Conservation (phyloP, 495 filamentous ascomycete genomes). For the Penicillium soppii region DNA sequence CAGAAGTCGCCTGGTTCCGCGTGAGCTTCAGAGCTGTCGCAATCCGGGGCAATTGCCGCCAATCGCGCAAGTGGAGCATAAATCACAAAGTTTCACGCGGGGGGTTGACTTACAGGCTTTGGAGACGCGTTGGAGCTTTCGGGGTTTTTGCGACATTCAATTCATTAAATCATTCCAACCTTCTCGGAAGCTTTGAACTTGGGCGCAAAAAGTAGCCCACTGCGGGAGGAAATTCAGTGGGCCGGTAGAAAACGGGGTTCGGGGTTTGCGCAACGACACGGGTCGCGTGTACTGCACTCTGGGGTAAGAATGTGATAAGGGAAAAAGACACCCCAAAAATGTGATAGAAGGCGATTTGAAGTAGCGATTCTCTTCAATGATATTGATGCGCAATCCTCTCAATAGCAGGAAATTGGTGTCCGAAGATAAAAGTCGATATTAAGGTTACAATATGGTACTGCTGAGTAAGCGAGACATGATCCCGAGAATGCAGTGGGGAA, state of each 20-base stretch:
- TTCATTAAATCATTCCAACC: slow-evolving; percentile 12
- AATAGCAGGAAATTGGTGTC: not conserved
- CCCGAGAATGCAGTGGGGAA: not conserved
- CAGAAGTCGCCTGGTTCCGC: slow-evolving; percentile 30
- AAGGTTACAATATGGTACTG: not conserved
- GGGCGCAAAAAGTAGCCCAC: slow-evolving; percentile 1
- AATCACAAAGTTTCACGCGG: not conserved
- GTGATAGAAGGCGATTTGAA: not conserved
- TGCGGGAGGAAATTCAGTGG: slow-evolving; percentile 5
- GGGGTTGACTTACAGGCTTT: slow-evolving; percentile 28
- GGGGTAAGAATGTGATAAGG: slow-evolving; percentile 5
- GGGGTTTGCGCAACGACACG: slow-evolving; percentile 6
- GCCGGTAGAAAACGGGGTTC: slow-evolving; percentile 7
- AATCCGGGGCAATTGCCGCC: not conserved
- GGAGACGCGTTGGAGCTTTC: slow-evolving; percentile 34
- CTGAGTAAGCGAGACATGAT: slow-evolving; percentile 20
- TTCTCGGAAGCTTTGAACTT: not conserved
- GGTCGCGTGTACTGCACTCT: not conserved
- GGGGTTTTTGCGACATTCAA: slow-evolving; percentile 35
- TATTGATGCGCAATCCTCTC: slow-evolving; percentile 5
- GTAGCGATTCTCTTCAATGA: not conserved
- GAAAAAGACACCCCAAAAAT: slow-evolving; percentile 7
- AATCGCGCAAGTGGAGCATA: slow-evolving; percentile 18
- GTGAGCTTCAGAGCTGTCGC: slow-evolving; percentile 2
- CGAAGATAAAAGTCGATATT: slow-evolving; percentile 7